Percentiles rank a stretch among this genome's conserved stretches.
Evolutionary conservation across 306 rosid species (phyloP).

Genomic region (Astragalus membranaceus): DNA sequence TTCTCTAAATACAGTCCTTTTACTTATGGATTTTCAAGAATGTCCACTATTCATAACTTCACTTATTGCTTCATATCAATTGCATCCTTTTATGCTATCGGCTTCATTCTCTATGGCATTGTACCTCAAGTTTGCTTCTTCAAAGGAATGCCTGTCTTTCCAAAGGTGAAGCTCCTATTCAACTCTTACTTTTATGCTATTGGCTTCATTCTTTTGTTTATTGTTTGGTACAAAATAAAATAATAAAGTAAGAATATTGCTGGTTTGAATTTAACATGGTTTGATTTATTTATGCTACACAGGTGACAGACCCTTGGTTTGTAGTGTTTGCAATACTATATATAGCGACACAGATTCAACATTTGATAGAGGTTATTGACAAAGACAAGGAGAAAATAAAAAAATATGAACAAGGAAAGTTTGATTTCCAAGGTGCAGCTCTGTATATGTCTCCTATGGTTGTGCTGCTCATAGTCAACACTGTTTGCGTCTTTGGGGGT

Average conservation of each 20-base stretch:
- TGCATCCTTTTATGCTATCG: conserved; percentile 19
- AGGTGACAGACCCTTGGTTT: conserved; percentile 45
- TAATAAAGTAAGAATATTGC: no score
- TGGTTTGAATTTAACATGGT: no score
- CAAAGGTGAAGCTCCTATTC: no score
- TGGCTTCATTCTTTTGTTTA: no score
- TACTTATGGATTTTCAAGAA: conserved; percentile 28
- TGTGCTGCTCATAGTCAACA: conserved; percentile 22
- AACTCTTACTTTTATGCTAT: no score
- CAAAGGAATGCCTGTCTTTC: conserved; percentile 31
- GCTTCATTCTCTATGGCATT: conserved; percentile 29
- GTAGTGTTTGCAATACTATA: conserved; percentile 25
- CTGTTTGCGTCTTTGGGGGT: conserved; percentile 28
- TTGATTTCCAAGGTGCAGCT: conserved; percentile 47
- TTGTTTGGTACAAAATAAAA: no score
- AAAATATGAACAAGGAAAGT: conserved; percentile 42
- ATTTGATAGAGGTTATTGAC: conserved; percentile 37
- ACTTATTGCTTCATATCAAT: conserved; percentile 19
- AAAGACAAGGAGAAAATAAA: conserved; percentile 41
- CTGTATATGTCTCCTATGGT: conserved; percentile 41
- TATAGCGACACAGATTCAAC: conserved; percentile 31
- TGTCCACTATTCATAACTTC: conserved; percentile 14
- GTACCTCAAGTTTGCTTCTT: conserved; percentile 39
- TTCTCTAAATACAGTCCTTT: conserved; percentile 32
- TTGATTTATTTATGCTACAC: no score